phyloP scores from a whole-genome alignment of 495 filamentous ascomycete genomes.

The Penicillium lividum region DNA sequence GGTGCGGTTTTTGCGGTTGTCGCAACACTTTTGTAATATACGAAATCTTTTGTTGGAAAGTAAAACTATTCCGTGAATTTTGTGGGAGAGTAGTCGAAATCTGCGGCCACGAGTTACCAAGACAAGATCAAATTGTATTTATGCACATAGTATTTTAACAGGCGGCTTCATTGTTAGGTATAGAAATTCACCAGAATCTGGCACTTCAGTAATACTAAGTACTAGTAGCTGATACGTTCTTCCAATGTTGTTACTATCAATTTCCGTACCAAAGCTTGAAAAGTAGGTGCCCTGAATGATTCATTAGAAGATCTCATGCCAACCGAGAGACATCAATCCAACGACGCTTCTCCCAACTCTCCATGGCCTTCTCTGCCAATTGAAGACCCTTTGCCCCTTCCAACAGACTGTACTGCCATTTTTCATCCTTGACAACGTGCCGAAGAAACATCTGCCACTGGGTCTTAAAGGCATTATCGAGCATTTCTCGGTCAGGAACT shows the following conservation, averaged over 20 bases:
- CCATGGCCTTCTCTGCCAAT: slow-evolving; percentile 1
- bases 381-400: slow-evolving; percentile 2
- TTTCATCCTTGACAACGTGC: not conserved
- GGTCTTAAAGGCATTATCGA: slow-evolving; percentile 2
- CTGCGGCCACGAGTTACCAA: too few species aligned
- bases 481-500: not conserved
- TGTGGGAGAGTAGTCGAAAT: too few species aligned
- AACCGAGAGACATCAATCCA: not conserved
- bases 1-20: slow-evolving; percentile 22
- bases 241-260: too few species aligned
- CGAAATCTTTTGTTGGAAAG: not conserved
- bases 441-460: not conserved
- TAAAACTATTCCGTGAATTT: not conserved
- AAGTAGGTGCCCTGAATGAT: too few species aligned
- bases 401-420: not conserved
- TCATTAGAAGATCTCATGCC: not conserved
- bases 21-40: slow-evolving; percentile 14
- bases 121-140: not conserved
- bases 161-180: too few species aligned
- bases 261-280: not conserved
- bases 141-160: not conserved
- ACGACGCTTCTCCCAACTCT: slow-evolving; percentile 3
- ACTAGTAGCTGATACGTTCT: too few species aligned
- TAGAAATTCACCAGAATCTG: too few species aligned
- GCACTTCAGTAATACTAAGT: too few species aligned